phyloP scores from a whole-genome alignment of 352 stramenopile species.

The Phytophthora pluvialis region DNA sequence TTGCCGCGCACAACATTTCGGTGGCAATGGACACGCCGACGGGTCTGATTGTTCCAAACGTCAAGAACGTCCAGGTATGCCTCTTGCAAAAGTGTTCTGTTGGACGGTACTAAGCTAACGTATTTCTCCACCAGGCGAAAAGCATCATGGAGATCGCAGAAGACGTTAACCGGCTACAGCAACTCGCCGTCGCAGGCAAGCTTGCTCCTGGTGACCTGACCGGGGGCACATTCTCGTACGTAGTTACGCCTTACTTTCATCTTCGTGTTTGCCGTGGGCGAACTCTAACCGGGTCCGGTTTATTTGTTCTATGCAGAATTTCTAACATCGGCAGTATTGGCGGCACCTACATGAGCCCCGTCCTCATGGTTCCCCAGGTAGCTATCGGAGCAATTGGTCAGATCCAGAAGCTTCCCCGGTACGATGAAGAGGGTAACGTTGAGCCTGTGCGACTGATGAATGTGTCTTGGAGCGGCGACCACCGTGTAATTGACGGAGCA shows the following conservation, averaged over 20 bases:
- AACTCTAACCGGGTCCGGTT: not conserved
- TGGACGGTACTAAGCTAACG: not conserved
- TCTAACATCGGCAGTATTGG: constrained; percentile 97
- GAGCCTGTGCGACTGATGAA: constrained; percentile 93
- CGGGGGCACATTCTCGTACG: constrained; percentile 92
- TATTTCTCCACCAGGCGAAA: constrained; percentile 51
- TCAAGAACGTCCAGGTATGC: constrained; percentile 92
- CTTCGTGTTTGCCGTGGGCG: not conserved
- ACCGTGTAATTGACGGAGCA: constrained; percentile 98
- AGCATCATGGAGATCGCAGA: constrained; percentile 85
- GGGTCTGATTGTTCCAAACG: constrained; percentile 96
- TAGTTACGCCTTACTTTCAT: constrained; percentile 23
- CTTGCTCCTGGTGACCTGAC: constrained; percentile 88
- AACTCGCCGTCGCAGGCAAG: constrained; percentile 80
- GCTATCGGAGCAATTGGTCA: constrained; percentile 97
- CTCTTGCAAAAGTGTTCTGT: not conserved
- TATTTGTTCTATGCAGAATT: constrained; percentile 47
- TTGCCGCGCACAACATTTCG: constrained; percentile 97
- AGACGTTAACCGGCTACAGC: constrained; percentile 90
- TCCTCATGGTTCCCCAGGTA: constrained; percentile 96
- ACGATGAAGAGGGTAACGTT: constrained; percentile 86
- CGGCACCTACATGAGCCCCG: constrained; percentile 96
- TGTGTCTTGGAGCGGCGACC: constrained; percentile 98
- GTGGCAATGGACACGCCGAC: constrained; percentile 97
- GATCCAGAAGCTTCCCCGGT: constrained; percentile 96